Percentiles rank a stretch among this genome's conserved stretches.
Evolutionary conservation across 2,329 filamentous ascomycete genomes (phyloP).

Genomic region (Fusarium odoratissimum): DNA sequence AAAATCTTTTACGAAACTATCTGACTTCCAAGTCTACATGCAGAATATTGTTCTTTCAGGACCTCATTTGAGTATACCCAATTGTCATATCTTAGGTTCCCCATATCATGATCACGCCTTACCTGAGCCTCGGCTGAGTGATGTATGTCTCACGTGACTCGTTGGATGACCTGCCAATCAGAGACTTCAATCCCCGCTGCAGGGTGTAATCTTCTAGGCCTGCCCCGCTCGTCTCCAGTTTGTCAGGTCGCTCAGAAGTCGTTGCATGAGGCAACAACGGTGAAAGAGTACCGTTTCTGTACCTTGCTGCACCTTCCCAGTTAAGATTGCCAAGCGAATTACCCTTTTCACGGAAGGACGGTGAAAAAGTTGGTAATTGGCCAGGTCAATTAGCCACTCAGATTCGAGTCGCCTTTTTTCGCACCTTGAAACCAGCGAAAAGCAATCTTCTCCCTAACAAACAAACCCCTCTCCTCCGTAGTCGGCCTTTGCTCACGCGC

Average conservation of each 20-base stretch:
- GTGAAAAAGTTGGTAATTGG: conserved; percentile 12
- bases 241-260: conserved; percentile 28
- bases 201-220: conserved; percentile 10
- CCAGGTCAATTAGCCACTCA: conserved; percentile 28
- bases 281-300: conserved; percentile 29
- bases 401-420: conserved; percentile 34
- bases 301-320: conserved; percentile 4
- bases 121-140: neutral
- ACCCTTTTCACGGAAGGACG: neutral
- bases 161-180: neutral
- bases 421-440: conserved; percentile 33
- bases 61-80: neutral
- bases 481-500: conserved; percentile 47
- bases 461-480: conserved; percentile 48
- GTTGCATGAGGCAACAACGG: conserved; percentile 3
- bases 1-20: neutral
- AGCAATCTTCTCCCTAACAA: conserved; percentile 40
- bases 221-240: conserved; percentile 27
- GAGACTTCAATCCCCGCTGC: neutral
- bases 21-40: neutral
- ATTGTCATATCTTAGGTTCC: neutral
- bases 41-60: neutral
- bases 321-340: conserved; percentile 1
- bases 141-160: conserved; percentile 6
- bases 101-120: neutral